Percentiles rank a stretch among this genome's conserved stretches.
These are phyloP conservation scores for Mycena sp. DNA, from an alignment of 1,284 basidiomycete genomes.

Conservation along the genomic window DNA sequence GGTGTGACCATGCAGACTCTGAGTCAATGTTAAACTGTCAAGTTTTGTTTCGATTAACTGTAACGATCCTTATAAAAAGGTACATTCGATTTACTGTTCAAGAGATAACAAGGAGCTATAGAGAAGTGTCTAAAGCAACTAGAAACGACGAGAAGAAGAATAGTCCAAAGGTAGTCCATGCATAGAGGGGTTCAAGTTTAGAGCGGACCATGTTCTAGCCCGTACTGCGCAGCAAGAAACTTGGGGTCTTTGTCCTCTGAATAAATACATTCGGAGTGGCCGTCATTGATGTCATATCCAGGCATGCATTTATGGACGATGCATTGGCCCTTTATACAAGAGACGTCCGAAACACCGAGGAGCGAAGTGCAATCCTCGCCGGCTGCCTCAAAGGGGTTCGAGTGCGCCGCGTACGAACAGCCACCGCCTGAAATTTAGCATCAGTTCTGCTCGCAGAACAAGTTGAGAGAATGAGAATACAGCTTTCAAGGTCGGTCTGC, in stretches of 20 bases:
- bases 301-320: slow-evolving; percentile 19
- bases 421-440: slow-evolving; percentile 53
- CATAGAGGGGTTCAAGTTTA: too few relatives aligned
- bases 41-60: too few relatives aligned
- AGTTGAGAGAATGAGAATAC: slow-evolving; percentile 37
- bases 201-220: neutral
- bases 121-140: too few relatives aligned
- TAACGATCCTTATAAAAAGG: too few relatives aligned
- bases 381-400: neutral
- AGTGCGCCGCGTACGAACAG: slow-evolving; percentile 42
- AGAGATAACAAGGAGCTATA: too few relatives aligned
- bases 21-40: too few relatives aligned
- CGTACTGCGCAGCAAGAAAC: slow-evolving; percentile 12
- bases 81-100: too few relatives aligned
- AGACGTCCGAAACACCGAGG: slow-evolving; percentile 57
- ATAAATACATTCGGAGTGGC: slow-evolving; percentile 4
- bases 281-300: neutral
- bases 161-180: too few relatives aligned
- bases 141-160: too few relatives aligned
- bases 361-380: slow-evolving; percentile 62
- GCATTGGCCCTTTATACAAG: slow-evolving; percentile 56
- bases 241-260: neutral
- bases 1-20: too few relatives aligned
- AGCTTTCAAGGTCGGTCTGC: slow-evolving; percentile 59
- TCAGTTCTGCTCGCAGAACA: neutral